A percentile compares a stretch with the other conserved stretches of the same genome.
These are phyloP conservation scores for Scytalidium sp. DNA, from an alignment of 2,329 filamentous ascomycete genomes.

Conservation along the genomic window DNA sequence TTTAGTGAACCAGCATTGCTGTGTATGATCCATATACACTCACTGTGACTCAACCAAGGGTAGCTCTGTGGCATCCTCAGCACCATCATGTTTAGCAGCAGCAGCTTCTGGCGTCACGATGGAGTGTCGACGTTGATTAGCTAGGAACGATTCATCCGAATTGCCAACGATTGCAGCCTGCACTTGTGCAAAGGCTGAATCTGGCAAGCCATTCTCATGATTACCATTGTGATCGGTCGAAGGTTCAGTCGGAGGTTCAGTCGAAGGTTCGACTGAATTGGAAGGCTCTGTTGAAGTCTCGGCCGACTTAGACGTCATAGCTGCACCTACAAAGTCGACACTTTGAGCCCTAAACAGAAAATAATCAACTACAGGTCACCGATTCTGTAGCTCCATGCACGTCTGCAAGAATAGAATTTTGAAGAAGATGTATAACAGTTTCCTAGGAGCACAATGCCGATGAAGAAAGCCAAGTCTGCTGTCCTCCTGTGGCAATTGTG, in stretches of 20 bases:
- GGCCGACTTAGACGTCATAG: no score
- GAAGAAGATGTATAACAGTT: no score
- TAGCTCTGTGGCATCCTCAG: background rate
- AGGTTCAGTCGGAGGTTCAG: background rate
- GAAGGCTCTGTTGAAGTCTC: no score
- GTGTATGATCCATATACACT: background rate
- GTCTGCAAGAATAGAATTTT: no score
- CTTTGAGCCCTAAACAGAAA: no score
- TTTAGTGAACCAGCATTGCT: background rate
- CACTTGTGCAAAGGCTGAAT: slow-evolving; percentile 25
- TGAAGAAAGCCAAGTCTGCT: no score
- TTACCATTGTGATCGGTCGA: slow-evolving; percentile 21
- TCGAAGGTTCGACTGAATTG: no score
- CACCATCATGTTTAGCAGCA: background rate
- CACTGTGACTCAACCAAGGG: background rate
- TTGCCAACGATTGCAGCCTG: slow-evolving; percentile 28
- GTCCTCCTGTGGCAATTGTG: no score
- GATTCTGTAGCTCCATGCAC: no score
- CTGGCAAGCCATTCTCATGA: slow-evolving; percentile 17
- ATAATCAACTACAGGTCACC: no score
- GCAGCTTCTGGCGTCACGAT: background rate
- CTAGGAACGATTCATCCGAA: background rate
- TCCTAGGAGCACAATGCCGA: no score
- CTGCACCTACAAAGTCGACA: no score
- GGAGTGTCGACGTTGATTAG: background rate